These are phyloP conservation scores for Elsinoe ampelina DNA, from an alignment of 2,329 filamentous ascomycete species.

Conservation along the genomic window DNA sequence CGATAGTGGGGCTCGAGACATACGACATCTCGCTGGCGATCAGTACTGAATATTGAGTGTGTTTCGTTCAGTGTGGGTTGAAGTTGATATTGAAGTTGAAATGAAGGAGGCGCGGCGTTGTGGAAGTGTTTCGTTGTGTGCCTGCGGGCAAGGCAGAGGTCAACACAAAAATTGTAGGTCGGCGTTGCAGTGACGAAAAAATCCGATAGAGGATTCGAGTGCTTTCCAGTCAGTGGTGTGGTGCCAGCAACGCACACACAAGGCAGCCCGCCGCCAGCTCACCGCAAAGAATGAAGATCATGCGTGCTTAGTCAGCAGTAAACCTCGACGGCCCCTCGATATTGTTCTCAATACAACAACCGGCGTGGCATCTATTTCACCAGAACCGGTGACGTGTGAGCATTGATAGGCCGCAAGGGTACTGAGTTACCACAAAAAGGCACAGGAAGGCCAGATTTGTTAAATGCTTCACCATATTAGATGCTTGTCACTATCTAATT, in stretches of 20 bases:
- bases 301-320: background rate
- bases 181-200: background rate
- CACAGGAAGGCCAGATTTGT: too few relatives aligned
- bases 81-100: background rate
- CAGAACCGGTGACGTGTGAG: too few relatives aligned
- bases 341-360: too few relatives aligned
- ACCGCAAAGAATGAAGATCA: background rate
- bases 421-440: too few relatives aligned
- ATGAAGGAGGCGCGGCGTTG: background rate
- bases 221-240: background rate
- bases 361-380: too few relatives aligned
- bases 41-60: background rate
- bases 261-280: background rate
- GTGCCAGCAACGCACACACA: background rate
- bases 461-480: too few relatives aligned
- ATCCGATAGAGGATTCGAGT: background rate
- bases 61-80: background rate
- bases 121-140: background rate
- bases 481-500: too few relatives aligned
- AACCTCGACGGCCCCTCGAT: too few relatives aligned
- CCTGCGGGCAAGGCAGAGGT: background rate
- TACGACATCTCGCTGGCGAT: constrained; percentile 14
- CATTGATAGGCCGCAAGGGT: too few relatives aligned
- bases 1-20: constrained; percentile 9
- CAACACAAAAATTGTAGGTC: background rate